Evolutionary conservation across 2,329 filamentous ascomycete species (phyloP), one percentile per base, ranked within the genome.

Genomic region (Diaporthe vaccinii): DNA sequence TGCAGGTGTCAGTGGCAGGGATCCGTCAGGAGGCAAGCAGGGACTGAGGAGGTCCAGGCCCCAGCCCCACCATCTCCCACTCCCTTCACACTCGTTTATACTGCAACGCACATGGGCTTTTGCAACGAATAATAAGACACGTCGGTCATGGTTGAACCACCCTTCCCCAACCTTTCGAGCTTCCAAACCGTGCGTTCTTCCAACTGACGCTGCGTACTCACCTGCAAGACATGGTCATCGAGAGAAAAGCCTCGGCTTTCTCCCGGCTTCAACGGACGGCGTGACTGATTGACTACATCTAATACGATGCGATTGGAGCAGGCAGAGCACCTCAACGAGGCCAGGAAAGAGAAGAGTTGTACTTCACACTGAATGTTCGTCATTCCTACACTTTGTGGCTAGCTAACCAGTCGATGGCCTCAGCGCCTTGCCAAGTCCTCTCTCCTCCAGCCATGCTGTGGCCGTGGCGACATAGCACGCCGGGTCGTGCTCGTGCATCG

Each of bases 401-500:
- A 51, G 41, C 51, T 74, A 25, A 36, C 51, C 65, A 46, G 51
- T 25, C 6, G 49, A 73, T 12, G 74, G 70, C 22, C 44, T 71
- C 31, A 77, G 44, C 7, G 72, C 76, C 59, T 62, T 62, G 1
- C 76, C 76, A 15, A 77, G 49, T 3, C 74, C 77, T 20, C 41
- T 58, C 14, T 58, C 69, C 14, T 67, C 76, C n/a, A 78, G 22
- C 77, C 77, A 78, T 9, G 31, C 62, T 0, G 77, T 77, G 22
- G 77, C 59, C 4, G 76, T 55, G 2, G 67, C 62, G 41, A 78
- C 77, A 65, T 76, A 77, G 25, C 74, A 74, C 15, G 73, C 46
- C 12, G 76, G 76, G 51, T 78, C 77, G 46, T 71, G 55, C 17
- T 28, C 53, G 55, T 78, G 77, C 77, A 78, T 77, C 39, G 68